These are phyloP conservation scores for Dryas integrifolia DNA, from an alignment of 331 rosid genomes.

Conservation along the genomic window DNA sequence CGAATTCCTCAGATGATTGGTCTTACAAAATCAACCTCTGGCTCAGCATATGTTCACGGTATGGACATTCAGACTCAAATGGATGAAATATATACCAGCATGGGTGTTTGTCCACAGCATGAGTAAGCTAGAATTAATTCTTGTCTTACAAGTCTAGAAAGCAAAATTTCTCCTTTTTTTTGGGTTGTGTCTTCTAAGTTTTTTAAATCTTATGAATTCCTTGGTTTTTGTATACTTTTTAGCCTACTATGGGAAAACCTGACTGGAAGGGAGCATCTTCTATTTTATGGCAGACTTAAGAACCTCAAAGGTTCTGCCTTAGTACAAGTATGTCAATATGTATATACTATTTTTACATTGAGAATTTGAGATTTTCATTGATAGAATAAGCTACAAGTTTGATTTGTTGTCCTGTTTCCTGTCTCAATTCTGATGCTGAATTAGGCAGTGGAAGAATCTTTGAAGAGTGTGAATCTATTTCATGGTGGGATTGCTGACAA, in stretches of 20 bases:
- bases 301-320: slow-evolving; percentile 54
- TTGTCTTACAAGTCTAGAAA: slow-evolving; percentile 10
- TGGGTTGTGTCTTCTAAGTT: background rate
- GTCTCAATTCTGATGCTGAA: background rate
- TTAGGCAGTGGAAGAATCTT: slow-evolving; percentile 86
- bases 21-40: slow-evolving; percentile 70
- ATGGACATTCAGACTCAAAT: slow-evolving; percentile 63
- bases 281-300: slow-evolving; percentile 74
- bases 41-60: slow-evolving; percentile 75
- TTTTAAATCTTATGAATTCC: background rate
- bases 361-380: background rate
- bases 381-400: background rate
- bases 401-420: slow-evolving; percentile 3
- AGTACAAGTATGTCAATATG: slow-evolving; percentile 42
- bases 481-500: slow-evolving; percentile 73
- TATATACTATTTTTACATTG: background rate
- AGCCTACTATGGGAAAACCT: slow-evolving; percentile 69
- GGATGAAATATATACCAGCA: slow-evolving; percentile 67
- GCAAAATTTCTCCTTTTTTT: background rate
- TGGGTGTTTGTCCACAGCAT: slow-evolving; percentile 95
- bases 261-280: slow-evolving; percentile 75
- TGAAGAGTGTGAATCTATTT: slow-evolving; percentile 55
- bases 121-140: slow-evolving; percentile 53
- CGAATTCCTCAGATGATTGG: slow-evolving; percentile 69
- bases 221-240: background rate